phyloP scores from a whole-genome alignment of 2,329 filamentous ascomycete species.

The Phyllosticta citriasiana region DNA sequence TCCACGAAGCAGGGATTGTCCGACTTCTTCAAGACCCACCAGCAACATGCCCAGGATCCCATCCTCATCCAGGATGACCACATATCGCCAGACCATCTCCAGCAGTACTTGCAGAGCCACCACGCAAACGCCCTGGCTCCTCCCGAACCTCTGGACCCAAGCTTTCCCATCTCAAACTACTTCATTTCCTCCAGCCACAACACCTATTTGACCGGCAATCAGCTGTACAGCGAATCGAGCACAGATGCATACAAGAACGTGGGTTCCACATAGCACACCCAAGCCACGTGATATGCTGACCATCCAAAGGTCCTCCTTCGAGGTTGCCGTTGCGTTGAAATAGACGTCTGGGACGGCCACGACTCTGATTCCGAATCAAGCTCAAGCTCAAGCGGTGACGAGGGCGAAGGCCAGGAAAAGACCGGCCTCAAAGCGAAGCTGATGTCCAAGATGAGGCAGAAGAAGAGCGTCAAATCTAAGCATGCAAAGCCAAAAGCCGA shows the following conservation, averaged over 20 bases:
- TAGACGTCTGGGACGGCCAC: conserved; percentile 84
- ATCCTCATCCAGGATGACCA: conserved; percentile 4
- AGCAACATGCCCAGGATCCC: conserved; percentile 1
- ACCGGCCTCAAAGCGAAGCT: conserved; percentile 7
- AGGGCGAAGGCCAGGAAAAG: conserved; percentile 18
- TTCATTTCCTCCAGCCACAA: conserved; percentile 95
- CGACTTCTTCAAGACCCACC: conserved; percentile 3
- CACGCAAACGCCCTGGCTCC: conserved; percentile 35
- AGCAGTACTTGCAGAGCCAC: conserved; percentile 3
- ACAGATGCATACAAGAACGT: conserved; percentile 70
- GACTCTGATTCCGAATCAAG: conserved; percentile 30
- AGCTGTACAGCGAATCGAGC: conserved; percentile 67
- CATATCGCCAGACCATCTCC: background rate
- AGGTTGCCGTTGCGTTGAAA: conserved; percentile 84
- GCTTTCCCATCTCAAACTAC: conserved; percentile 71
- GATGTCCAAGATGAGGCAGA: conserved; percentile 24
- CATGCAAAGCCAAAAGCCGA: conserved; percentile 19
- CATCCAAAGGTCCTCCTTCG: conserved; percentile 54
- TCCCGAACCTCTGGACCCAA: conserved; percentile 43
- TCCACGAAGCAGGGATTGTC: conserved; percentile 15
- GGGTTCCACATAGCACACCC: conserved; percentile 20
- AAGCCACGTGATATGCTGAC: background rate
- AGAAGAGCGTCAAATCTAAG: conserved; percentile 23
- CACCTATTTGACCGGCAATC: conserved; percentile 81
- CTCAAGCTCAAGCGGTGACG: conserved; percentile 16